phyloP scores from a whole-genome alignment of 139 green algal species.

The Spirogloea muscicola region DNA sequence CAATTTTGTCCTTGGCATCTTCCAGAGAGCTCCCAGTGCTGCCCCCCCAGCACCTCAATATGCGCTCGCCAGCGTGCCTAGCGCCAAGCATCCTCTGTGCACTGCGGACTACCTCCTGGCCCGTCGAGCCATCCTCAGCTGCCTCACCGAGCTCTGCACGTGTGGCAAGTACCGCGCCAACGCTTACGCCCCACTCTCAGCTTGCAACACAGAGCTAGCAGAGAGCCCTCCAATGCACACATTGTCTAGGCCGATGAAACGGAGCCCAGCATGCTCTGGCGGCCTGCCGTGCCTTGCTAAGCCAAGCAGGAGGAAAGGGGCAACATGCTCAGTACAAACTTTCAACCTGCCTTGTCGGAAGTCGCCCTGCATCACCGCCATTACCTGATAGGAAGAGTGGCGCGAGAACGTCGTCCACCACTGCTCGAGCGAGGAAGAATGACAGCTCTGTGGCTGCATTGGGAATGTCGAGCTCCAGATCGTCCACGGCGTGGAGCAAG shows the following conservation, averaged over 20 bases:
- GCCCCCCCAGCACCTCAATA: conserved; percentile 77
- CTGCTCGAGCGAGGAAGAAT: conserved; percentile 75
- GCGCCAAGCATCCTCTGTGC: conserved; percentile 56
- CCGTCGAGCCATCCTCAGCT: no score
- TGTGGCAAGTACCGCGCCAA: no score
- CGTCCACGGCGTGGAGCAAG: conserved; percentile 61
- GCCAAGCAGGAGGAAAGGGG: no score
- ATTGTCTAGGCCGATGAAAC: no score
- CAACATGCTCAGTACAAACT: no score
- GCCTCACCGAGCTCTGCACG: not conserved
- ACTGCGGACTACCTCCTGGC: conserved; percentile 25
- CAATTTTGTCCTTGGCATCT: conserved; percentile 55
- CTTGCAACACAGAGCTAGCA: not conserved
- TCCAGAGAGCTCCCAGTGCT: conserved; percentile 32
- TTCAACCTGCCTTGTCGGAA: no score
- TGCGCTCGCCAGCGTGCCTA: conserved; percentile 66
- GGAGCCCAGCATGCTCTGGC: no score
- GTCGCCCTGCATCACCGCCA: no score
- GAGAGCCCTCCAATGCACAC: not conserved
- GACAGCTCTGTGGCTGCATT: conserved; percentile 70
- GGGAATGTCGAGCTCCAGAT: conserved; percentile 80
- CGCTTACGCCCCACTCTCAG: not conserved
- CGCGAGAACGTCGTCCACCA: conserved; percentile 91
- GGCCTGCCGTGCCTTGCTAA: no score
- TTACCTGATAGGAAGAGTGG: conserved; percentile 80